These are phyloP conservation scores for Amylocarpus encephaloides DNA, from an alignment of 2,329 filamentous ascomycete species.

Conservation along the genomic window DNA sequence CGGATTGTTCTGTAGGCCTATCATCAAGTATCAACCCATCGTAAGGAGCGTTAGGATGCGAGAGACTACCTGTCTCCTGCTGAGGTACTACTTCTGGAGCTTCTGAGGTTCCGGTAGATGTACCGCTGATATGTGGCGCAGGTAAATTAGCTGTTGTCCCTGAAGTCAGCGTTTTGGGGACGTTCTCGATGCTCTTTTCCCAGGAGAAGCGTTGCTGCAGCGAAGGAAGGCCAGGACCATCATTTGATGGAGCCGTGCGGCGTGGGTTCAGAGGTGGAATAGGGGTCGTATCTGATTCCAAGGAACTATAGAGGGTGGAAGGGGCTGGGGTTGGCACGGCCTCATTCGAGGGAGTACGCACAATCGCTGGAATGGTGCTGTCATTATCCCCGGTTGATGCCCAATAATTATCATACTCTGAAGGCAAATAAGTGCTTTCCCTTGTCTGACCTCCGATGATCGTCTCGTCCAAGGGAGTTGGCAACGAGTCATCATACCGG, in stretches of 20 bases:
- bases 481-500: conserved; percentile 9
- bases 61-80: background rate
- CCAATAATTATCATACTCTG: conserved; percentile 65
- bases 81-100: background rate
- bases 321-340: background rate
- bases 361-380: conserved; percentile 4
- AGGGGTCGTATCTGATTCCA: conserved; percentile 21
- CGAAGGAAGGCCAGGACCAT: conserved; percentile 11
- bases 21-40: conserved; percentile 4
- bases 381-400: conserved; percentile 40
- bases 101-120: background rate
- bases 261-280: conserved; percentile 24
- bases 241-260: conserved; percentile 9
- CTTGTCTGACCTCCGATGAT: conserved; percentile 26
- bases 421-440: conserved; percentile 58
- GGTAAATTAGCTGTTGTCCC: background rate
- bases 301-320: background rate
- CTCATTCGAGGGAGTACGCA: background rate
- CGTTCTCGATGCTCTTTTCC: conserved; percentile 23
- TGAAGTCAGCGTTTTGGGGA: background rate
- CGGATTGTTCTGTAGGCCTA: background rate
- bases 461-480: conserved; percentile 16
- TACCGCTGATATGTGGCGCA: background rate
- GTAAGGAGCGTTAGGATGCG: background rate
- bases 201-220: conserved; percentile 27